Conservation (phyloP, 1,284 basidiomycete species). For the Cystobasidium pallidum region DNA sequence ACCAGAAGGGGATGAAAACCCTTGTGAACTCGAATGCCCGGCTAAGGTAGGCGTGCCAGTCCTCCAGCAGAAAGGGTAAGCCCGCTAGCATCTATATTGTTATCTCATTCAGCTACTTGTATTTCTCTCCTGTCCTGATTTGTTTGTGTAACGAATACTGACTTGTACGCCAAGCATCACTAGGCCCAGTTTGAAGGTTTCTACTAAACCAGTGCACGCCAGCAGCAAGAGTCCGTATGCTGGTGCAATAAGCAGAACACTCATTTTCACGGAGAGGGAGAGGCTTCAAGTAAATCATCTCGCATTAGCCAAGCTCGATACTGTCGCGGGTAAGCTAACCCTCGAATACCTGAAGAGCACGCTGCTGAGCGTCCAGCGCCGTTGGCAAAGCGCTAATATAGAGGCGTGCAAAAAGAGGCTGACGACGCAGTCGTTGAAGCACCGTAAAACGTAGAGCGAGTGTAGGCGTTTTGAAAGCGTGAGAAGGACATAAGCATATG, state of each 20-base stretch:
- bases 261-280: constrained; percentile 96
- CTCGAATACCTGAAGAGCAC: constrained; percentile 76
- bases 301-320: background rate
- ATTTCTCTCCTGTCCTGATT: background rate
- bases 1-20: constrained; percentile 93
- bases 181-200: constrained; percentile 63
- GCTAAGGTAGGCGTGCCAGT: constrained; percentile 69
- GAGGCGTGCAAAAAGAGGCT: constrained; percentile 63
- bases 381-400: constrained; percentile 62
- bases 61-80: constrained; percentile 69
- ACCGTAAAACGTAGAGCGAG: constrained; percentile 85
- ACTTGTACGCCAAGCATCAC: constrained; percentile 62
- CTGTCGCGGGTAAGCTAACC: constrained; percentile 52
- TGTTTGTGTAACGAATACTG: constrained; percentile 1
- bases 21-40: constrained; percentile 86
- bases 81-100: constrained; percentile 67
- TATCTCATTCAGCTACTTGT: constrained; percentile 4
- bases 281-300: constrained; percentile 61
- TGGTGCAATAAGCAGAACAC: constrained; percentile 86
- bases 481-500: constrained; percentile 76
- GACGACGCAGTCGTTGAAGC: constrained; percentile 96
- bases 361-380: constrained; percentile 66
- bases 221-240: constrained; percentile 73
- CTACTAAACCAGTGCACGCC: constrained; percentile 72
- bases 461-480: constrained; percentile 78